Conservation (phyloP, 345 rosid species). For the Hypericum perforatum region DNA sequence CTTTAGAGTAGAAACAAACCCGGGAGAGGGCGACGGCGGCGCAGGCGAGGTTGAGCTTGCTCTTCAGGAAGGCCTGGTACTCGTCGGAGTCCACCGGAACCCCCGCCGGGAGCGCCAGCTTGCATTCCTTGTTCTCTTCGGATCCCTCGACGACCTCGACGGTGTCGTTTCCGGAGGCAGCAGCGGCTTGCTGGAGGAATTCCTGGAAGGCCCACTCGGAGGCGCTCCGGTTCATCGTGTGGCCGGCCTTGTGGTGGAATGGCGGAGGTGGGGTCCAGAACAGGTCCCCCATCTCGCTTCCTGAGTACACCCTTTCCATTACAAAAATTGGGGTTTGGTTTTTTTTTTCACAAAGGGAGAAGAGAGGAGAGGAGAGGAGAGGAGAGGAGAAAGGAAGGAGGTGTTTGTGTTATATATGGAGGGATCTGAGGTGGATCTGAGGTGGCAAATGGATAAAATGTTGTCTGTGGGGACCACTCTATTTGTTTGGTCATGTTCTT, state of each 20-base stretch:
- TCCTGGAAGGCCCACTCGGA: slow-evolving; percentile 24
- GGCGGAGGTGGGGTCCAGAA: slow-evolving; percentile 12
- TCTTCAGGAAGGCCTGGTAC: slow-evolving; percentile 17
- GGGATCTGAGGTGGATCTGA: slow-evolving; percentile 6
- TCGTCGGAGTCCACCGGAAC: slow-evolving; percentile 20
- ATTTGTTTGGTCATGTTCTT: neutral
- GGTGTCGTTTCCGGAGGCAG: slow-evolving; percentile 9
- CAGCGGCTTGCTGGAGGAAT: slow-evolving; percentile 18
- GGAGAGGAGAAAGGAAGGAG: neutral
- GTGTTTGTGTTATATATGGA: neutral
- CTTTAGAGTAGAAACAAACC: neutral
- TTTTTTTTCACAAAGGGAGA: neutral
- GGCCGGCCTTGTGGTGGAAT: neutral
- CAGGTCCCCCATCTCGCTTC: slow-evolving; percentile 10
- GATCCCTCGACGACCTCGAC: slow-evolving; percentile 1
- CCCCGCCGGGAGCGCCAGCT: neutral
- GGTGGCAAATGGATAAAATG: slow-evolving; percentile 18
- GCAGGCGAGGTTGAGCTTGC: slow-evolving; percentile 23
- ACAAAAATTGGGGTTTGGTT: too few relatives aligned
- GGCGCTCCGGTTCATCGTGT: slow-evolving; percentile 17
- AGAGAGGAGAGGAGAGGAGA: neutral
- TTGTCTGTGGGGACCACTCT: too few relatives aligned
- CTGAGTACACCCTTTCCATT: slow-evolving; percentile 18
- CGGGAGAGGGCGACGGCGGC: slow-evolving; percentile 23
- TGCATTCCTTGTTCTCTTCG: neutral